phyloP scores from a whole-genome alignment of 2,329 filamentous ascomycete species.

The Fusarium coffeatum region DNA sequence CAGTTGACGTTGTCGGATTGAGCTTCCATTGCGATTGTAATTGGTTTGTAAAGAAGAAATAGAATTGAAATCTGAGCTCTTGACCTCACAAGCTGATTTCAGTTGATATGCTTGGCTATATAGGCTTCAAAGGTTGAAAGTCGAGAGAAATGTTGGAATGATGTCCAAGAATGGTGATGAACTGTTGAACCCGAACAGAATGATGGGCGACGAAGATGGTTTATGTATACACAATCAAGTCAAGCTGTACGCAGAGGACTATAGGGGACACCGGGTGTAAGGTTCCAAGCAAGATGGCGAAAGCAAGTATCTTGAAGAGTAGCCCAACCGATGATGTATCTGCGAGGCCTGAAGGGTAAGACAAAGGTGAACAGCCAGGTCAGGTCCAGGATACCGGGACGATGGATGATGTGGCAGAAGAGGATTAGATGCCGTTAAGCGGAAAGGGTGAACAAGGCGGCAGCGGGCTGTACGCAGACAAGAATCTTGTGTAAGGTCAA shows the following conservation, averaged over 20 bases:
- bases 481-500: conserved; percentile 34
- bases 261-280: conserved; percentile 30
- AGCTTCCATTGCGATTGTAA: conserved; percentile 37
- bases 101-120: not conserved
- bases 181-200: conserved; percentile 13
- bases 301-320: conserved; percentile 18
- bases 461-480: conserved; percentile 33
- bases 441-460: conserved; percentile 24
- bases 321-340: conserved; percentile 37
- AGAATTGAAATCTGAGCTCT: not conserved
- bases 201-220: conserved; percentile 16
- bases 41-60: not conserved
- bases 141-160: not conserved
- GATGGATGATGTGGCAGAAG: conserved; percentile 46
- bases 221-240: conserved; percentile 39
- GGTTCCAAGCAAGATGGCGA: conserved; percentile 24
- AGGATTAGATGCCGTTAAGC: conserved; percentile 43
- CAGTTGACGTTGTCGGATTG: conserved; percentile 41
- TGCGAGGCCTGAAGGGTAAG: conserved; percentile 37
- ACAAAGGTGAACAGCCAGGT: conserved; percentile 36
- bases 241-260: conserved; percentile 23
- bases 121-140: not conserved
- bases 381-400: conserved; percentile 33
- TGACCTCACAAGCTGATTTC: not conserved
- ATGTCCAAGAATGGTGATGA: not conserved